Evolutionary conservation across 345 rosid genomes (phyloP).

Genomic region (Aurinia saxatilis): DNA sequence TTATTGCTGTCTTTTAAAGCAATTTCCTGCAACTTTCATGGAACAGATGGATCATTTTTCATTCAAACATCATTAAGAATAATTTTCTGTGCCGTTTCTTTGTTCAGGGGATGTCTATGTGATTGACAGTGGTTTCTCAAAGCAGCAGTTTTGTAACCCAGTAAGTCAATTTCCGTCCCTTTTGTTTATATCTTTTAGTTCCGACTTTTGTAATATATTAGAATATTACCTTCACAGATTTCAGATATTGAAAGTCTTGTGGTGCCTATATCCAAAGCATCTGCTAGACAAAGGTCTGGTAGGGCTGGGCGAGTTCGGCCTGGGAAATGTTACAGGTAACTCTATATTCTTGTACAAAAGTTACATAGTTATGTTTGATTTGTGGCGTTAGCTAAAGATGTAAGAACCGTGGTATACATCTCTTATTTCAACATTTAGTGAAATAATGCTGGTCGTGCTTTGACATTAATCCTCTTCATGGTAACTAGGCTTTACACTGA

Average conservation of each 20-base stretch:
- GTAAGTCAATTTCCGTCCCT: constrained; percentile 34
- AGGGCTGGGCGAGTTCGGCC: constrained; percentile 96
- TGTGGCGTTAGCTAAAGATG: neutral
- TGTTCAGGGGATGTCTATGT: constrained; percentile 91
- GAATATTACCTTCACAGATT: constrained; percentile 38
- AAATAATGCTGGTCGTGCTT: neutral
- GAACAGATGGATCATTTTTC: neutral
- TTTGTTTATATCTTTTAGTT: constrained; percentile 4
- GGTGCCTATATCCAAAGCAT: constrained; percentile 93
- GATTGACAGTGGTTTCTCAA: constrained; percentile 92
- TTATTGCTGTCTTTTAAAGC: neutral
- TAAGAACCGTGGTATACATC: neutral
- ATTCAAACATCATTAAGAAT: neutral
- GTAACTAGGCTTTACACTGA: constrained; percentile 74
- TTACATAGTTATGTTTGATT: neutral
- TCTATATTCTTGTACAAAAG: neutral
- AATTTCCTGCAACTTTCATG: neutral
- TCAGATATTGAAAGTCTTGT: constrained; percentile 90
- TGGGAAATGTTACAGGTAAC: constrained; percentile 93
- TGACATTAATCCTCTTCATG: constrained; percentile 3
- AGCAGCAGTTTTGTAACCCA: constrained; percentile 92
- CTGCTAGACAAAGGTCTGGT: constrained; percentile 96
- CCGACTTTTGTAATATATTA: neutral
- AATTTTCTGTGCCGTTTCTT: neutral
- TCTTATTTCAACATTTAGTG: neutral